Percentiles rank a stretch among this genome's conserved stretches.
phyloP scores from a whole-genome alignment of 2,329 filamentous ascomycete species.

The Allantophomopsis lycopodina region DNA sequence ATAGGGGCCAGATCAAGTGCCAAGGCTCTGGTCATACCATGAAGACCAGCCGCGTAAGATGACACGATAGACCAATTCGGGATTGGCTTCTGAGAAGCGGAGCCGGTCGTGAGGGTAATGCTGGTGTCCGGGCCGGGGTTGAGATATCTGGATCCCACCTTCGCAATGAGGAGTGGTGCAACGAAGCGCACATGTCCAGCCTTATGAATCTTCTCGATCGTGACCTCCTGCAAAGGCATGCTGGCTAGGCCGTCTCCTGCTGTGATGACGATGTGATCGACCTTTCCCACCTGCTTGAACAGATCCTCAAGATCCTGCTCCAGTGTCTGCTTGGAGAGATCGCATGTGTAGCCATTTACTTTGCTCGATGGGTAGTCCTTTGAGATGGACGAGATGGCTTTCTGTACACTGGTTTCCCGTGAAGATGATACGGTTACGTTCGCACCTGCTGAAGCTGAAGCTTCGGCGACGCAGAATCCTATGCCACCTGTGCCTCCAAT shows the following conservation, averaged over 20 bases:
- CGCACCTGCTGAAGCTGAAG: conserved; percentile 10
- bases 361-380: not conserved
- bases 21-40: conserved; percentile 37
- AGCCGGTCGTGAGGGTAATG: conserved; percentile 8
- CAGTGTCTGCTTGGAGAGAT: conserved; percentile 6
- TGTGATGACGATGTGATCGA: conserved; percentile 15
- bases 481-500: conserved; percentile 15
- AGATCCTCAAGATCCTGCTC: conserved; percentile 23
- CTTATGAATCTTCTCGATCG: conserved; percentile 2
- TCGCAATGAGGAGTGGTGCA: conserved; percentile 11
- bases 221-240: conserved; percentile 4
- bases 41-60: conserved; percentile 32
- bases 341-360: conserved; percentile 8
- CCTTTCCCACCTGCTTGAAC: conserved; percentile 21
- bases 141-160: conserved; percentile 9
- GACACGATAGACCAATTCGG: conserved; percentile 30
- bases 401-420: conserved; percentile 2
- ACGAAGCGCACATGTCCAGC: conserved; percentile 12
- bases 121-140: conserved; percentile 5
- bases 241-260: conserved; percentile 8
- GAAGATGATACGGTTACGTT: conserved; percentile 8
- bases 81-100: conserved; percentile 5
- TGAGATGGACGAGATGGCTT: conserved; percentile 2
- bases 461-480: conserved; percentile 14
- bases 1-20: conserved; percentile 50